phyloP scores from a whole-genome alignment of 345 rosid species.

The Eutrema heterophyllum region DNA sequence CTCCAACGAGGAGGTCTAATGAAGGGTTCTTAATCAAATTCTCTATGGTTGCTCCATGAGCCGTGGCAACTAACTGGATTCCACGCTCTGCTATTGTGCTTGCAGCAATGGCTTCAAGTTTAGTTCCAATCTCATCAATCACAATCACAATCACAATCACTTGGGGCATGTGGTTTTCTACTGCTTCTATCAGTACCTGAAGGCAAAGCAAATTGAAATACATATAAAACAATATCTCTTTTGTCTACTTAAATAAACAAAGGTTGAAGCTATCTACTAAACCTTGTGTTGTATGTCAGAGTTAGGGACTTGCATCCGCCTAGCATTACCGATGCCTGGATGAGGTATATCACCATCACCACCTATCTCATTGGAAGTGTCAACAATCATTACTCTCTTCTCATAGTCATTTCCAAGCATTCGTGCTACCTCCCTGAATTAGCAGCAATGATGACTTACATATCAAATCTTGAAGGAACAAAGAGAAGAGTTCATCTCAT shows the following conservation, averaged over 20 bases:
- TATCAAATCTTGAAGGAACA: not conserved
- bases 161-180: slow-evolving; percentile 96
- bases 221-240: not conserved
- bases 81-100: slow-evolving; percentile 96
- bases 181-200: slow-evolving; percentile 87
- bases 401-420: slow-evolving; percentile 87
- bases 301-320: slow-evolving; percentile 94
- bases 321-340: slow-evolving; percentile 87
- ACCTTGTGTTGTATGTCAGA: slow-evolving; percentile 82
- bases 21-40: slow-evolving; percentile 92
- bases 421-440: slow-evolving; percentile 77
- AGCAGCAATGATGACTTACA: not conserved
- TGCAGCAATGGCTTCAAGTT: slow-evolving; percentile 93
- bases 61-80: slow-evolving; percentile 90
- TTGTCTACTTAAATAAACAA: not conserved
- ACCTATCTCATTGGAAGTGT: slow-evolving; percentile 93
- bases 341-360: slow-evolving; percentile 99
- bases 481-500: not conserved
- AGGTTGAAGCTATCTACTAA: not conserved
- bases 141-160: too few species aligned
- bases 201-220: slow-evolving; percentile 1
- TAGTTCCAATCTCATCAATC: slow-evolving; percentile 94
- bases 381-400: slow-evolving; percentile 92
- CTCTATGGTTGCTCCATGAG: slow-evolving; percentile 81
- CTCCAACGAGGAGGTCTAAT: slow-evolving; percentile 86